Evolutionary conservation across 2,329 filamentous ascomycete species (phyloP), one percentile per base, ranked within the genome.

Genomic region (Aspergillus sclerotialis): DNA sequence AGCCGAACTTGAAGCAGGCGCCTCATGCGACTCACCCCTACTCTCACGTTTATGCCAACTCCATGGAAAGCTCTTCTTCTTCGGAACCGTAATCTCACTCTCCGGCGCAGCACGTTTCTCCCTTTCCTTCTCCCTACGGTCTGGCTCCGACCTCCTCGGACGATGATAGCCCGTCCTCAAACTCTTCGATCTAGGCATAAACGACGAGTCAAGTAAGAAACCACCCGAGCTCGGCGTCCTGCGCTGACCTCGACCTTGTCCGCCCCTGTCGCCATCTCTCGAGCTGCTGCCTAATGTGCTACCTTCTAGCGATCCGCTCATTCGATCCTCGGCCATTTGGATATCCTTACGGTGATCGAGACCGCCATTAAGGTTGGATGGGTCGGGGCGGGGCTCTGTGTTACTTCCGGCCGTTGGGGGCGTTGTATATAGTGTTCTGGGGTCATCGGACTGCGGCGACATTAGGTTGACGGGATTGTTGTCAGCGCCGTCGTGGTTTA

Each of bases 151-250:
- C 32, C 44, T 48, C 23, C 39, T 45, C 30, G 50, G 33, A 8
- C 37, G 45, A 24, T 52, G 44, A 21, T 49, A 36, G 44, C 48
- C 48, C 28, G 48, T 38, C 25, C 48, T 39, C 39, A 53, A 37
- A 33, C 44, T 50, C 32, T 43, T 50, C 34, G 54, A 39, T 39
- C 52, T 42, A 45, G 54, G 40, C 27, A 56, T 18, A 40, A 55
- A 42, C 40, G 40, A 63, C 53, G 45, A 60, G 45, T 72, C 68
- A 24, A 75, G 53, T 27, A 75, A 46, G 38, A 69, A 69, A 4
- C 63, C 62, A 33, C 65, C 54, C 6, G 64, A 64, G 42, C 44
- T 59, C 24, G 43, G 48, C 7, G 38, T 48, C 33, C 52, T 51
- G 13, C 50, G 45, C 27, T 52, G 53, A 10, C 35, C 39, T 24